These are phyloP conservation scores for Funneliformis geosporum DNA, from an alignment of 192 early-diverging fungal genomes.

Conservation along the genomic window DNA sequence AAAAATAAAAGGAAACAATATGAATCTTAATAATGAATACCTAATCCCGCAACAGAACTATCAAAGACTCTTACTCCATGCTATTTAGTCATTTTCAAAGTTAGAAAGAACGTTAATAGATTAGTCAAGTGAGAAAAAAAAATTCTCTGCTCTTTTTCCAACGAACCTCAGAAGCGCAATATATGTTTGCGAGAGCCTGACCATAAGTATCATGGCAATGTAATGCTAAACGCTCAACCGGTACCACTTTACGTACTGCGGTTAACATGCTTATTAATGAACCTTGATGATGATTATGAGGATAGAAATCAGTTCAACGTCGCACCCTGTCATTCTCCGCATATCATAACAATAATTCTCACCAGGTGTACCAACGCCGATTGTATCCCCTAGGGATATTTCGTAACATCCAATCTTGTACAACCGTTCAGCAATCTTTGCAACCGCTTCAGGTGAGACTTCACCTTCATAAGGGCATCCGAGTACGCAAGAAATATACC, in stretches of 20 bases:
- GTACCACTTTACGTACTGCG: slow-evolving; percentile 66
- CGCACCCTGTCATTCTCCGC: background rate
- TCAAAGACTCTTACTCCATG: slow-evolving; percentile 92
- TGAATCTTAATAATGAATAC: slow-evolving; percentile 35
- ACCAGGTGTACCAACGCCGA: slow-evolving; percentile 83
- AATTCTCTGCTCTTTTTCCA: background rate
- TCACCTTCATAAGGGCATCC: slow-evolving; percentile 93
- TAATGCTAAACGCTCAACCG: slow-evolving; percentile 77
- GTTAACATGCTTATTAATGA: slow-evolving; percentile 71
- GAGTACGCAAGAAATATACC: slow-evolving; percentile 88
- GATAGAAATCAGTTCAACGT: background rate
- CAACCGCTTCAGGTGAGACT: slow-evolving; percentile 69
- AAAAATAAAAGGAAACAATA: background rate
- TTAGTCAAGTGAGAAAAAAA: background rate
- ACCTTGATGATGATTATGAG: slow-evolving; percentile 22
- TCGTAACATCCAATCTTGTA: slow-evolving; percentile 95
- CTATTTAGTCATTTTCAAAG: slow-evolving; percentile 33
- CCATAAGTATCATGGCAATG: slow-evolving; percentile 99
- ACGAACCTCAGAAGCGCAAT: slow-evolving; percentile 67
- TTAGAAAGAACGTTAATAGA: background rate
- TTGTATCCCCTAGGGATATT: slow-evolving; percentile 95
- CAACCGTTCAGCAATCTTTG: slow-evolving; percentile 69
- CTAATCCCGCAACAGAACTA: slow-evolving; percentile 88
- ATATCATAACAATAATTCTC: slow-evolving; percentile 29
- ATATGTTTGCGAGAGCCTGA: slow-evolving; percentile 92